phyloP scores from a whole-genome alignment of 1,139 yeast species.

The Meyerozyma carpophila region DNA sequence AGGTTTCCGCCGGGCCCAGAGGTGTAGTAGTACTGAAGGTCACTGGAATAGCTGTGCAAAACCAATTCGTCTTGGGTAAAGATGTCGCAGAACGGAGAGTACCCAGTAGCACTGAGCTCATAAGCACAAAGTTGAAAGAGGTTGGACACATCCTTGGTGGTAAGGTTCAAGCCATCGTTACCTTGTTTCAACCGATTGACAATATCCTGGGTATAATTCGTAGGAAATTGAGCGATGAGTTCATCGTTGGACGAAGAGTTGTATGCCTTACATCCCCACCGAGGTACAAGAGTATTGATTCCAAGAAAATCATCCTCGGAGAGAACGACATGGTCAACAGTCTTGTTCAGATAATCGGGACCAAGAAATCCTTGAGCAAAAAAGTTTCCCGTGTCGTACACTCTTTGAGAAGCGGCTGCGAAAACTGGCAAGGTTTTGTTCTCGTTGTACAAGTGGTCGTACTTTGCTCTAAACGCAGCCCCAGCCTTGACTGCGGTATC shows the following conservation, averaged over 20 bases:
- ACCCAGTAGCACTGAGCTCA: constrained; percentile 47
- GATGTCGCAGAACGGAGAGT: constrained; percentile 45
- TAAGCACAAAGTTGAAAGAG: constrained; percentile 47
- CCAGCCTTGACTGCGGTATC: constrained; percentile 31
- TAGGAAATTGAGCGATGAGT: constrained; percentile 13
- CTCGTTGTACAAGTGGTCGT: constrained; percentile 21
- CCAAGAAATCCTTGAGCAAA: constrained; percentile 33
- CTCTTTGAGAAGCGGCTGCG: constrained; percentile 27
- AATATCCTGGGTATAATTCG: constrained; percentile 25
- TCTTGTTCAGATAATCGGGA: constrained; percentile 13
- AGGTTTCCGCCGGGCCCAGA: constrained; percentile 48
- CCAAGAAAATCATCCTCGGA: constrained; percentile 24
- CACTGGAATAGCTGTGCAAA: constrained; percentile 38
- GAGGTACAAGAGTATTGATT: constrained; percentile 26
- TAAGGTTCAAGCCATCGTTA: constrained; percentile 39
- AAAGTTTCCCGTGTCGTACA: constrained; percentile 23
- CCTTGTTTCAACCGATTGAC: constrained; percentile 30
- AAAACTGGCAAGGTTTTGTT: constrained; percentile 24
- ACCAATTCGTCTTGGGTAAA: constrained; percentile 47
- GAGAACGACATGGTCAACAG: constrained; percentile 18
- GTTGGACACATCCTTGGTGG: constrained; percentile 33
- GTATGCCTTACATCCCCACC: constrained; percentile 22
- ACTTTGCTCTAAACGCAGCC: constrained; percentile 26
- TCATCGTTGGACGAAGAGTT: constrained; percentile 14
- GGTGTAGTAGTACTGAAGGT: constrained; percentile 41